Percentiles rank a stretch among this genome's conserved stretches.
phyloP scores from a whole-genome alignment of 1,139 yeast species.

The Yamadazyma epiphylla region DNA sequence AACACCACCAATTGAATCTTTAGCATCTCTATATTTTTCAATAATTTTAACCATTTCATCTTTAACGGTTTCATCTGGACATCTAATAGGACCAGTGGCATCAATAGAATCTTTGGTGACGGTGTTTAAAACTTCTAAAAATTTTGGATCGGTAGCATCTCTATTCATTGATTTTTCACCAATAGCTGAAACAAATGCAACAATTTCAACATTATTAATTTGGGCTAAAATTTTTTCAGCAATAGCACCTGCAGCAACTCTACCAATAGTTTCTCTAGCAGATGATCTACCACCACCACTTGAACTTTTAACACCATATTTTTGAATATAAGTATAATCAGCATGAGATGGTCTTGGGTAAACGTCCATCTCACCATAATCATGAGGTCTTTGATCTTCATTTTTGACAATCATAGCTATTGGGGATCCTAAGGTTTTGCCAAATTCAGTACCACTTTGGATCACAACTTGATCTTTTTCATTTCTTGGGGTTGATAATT shows the following conservation, averaged over 20 bases:
- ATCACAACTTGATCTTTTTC: slow-evolving; percentile 91
- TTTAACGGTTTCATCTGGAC: slow-evolving; percentile 75
- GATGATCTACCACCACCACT: slow-evolving; percentile 97
- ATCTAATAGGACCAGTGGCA: slow-evolving; percentile 83
- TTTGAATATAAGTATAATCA: slow-evolving; percentile 85
- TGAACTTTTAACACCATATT: slow-evolving; percentile 89
- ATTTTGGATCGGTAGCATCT: slow-evolving; percentile 60
- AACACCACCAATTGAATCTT: slow-evolving; percentile 96
- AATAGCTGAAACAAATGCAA: slow-evolving; percentile 91
- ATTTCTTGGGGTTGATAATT: slow-evolving; percentile 88
- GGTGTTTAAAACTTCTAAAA: slow-evolving; percentile 62
- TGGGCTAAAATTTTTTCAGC: slow-evolving; percentile 85
- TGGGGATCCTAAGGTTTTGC: slow-evolving; percentile 90
- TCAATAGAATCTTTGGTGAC: slow-evolving; percentile 89
- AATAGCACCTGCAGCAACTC: slow-evolving; percentile 98
- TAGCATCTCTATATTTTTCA: slow-evolving; percentile 78
- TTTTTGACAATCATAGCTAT: slow-evolving; percentile 89
- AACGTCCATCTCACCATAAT: slow-evolving; percentile 89
- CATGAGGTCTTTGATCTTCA: slow-evolving; percentile 96
- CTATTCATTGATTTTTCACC: slow-evolving; percentile 78
- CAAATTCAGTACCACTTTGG: slow-evolving; percentile 92
- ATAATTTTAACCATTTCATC: slow-evolving; percentile 83
- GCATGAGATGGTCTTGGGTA: slow-evolving; percentile 99
- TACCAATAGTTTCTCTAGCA: slow-evolving; percentile 96
- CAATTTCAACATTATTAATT: slow-evolving; percentile 85